These are phyloP conservation scores for Ajuga chamaepitys DNA, from an alignment of 257 asterid genomes.

Conservation along the genomic window DNA sequence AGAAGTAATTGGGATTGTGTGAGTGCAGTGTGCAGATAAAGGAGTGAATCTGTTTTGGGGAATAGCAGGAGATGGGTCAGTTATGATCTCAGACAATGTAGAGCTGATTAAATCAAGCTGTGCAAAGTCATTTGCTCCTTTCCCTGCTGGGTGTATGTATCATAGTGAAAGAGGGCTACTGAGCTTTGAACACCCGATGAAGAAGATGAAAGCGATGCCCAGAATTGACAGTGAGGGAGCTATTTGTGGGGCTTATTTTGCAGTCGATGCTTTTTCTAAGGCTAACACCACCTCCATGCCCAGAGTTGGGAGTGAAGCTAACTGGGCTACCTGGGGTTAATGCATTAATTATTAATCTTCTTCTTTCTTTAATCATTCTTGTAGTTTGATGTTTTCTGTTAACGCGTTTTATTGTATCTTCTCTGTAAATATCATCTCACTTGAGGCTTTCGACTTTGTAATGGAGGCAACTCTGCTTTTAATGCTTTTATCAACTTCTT, in stretches of 20 bases:
- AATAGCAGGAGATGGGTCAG: constrained; percentile 67
- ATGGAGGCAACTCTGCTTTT: not conserved
- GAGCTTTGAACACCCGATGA: constrained; percentile 89
- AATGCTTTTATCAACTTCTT: too few relatives aligned
- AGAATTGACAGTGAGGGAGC: constrained; percentile 93
- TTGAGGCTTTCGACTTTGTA: not conserved
- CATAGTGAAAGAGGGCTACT: constrained; percentile 73
- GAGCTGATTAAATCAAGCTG: constrained; percentile 62
- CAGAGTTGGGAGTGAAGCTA: constrained; percentile 87
- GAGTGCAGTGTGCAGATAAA: constrained; percentile 66
- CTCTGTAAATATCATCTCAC: constrained; percentile 5
- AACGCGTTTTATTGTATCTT: not conserved
- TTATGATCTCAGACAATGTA: constrained; percentile 75
- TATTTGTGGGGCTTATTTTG: constrained; percentile 82
- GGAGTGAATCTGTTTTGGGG: constrained; percentile 76
- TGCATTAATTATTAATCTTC: not conserved
- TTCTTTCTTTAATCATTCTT: not conserved
- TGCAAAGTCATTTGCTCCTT: constrained; percentile 84
- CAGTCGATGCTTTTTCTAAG: constrained; percentile 69
- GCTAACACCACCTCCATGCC: constrained; percentile 77
- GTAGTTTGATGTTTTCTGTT: not conserved
- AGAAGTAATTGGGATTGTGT: not conserved
- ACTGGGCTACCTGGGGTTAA: constrained; percentile 71
- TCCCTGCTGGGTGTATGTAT: constrained; percentile 88
- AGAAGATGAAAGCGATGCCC: constrained; percentile 92